A percentile compares a stretch with the other conserved stretches of the same genome.
Evolutionary conservation across 805 yeast genomes (phyloP).

Genomic region (Saturnispora besseyi): DNA sequence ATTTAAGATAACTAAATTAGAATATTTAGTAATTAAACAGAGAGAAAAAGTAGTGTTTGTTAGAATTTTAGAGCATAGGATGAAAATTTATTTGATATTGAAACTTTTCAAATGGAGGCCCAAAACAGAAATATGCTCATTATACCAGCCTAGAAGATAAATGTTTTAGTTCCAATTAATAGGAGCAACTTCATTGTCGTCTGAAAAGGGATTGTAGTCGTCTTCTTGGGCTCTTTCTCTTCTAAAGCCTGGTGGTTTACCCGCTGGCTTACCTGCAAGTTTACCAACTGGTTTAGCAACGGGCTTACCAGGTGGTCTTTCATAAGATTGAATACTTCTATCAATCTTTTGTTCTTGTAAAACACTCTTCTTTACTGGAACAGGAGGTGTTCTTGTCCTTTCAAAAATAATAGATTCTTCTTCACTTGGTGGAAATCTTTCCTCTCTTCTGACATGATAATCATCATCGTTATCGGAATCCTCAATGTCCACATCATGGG

Average conservation of each 20-base stretch:
- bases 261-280: neutral
- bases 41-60: neutral
- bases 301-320: neutral
- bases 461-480: constrained; percentile 7
- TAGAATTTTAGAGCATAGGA: neutral
- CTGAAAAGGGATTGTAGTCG: constrained; percentile 26
- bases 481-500: neutral
- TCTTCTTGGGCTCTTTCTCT: constrained; percentile 15
- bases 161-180: constrained; percentile 23
- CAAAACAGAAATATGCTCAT: neutral
- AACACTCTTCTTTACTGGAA: constrained; percentile 19
- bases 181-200: constrained; percentile 23
- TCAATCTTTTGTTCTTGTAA: constrained; percentile 10
- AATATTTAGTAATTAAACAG: neutral
- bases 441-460: constrained; percentile 3
- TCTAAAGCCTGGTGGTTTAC: neutral
- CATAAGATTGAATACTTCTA: neutral
- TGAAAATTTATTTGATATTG: neutral
- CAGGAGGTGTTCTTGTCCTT: constrained; percentile 21
- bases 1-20: neutral
- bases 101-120: neutral
- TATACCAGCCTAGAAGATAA: neutral
- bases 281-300: neutral
- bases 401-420: neutral
- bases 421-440: constrained; percentile 1